phyloP scores from a whole-genome alignment of 169 alveolate genomes.

The Babesia sp. region DNA sequence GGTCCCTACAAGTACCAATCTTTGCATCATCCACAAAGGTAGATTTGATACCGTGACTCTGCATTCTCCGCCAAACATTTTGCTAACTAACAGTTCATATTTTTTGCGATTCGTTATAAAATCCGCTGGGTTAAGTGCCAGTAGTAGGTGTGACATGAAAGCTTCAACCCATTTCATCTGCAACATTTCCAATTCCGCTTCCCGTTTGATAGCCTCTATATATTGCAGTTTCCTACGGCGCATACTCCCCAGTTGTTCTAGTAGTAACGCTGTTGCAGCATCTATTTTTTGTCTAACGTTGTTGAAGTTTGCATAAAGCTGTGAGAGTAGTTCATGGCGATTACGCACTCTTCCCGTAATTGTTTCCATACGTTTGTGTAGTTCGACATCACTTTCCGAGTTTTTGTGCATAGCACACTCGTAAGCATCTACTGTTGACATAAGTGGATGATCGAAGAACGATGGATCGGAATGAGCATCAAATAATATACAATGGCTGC shows the following conservation, averaged over 20 bases:
- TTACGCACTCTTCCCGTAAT: slow-evolving; percentile 73
- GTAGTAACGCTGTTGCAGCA: slow-evolving; percentile 71
- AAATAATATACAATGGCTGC: slow-evolving; percentile 83
- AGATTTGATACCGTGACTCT: slow-evolving; percentile 21
- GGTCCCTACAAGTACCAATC: slow-evolving; percentile 50
- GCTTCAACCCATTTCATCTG: slow-evolving; percentile 87
- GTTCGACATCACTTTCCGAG: slow-evolving; percentile 78
- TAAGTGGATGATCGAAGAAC: slow-evolving; percentile 84
- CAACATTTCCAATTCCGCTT: slow-evolving; percentile 78
- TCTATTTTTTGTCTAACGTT: slow-evolving; percentile 81
- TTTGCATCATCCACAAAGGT: slow-evolving; percentile 63
- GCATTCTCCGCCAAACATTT: slow-evolving; percentile 54
- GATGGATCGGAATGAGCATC: slow-evolving; percentile 85
- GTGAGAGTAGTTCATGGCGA: slow-evolving; percentile 79
- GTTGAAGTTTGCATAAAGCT: slow-evolving; percentile 80
- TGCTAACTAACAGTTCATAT: slow-evolving; percentile 48
- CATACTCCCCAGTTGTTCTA: slow-evolving; percentile 74
- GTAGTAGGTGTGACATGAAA: slow-evolving; percentile 53
- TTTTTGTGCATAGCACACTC: slow-evolving; percentile 74
- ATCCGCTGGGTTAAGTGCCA: slow-evolving; percentile 62
- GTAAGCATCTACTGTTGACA: slow-evolving; percentile 86
- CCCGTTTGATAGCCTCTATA: slow-evolving; percentile 81
- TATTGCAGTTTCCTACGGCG: slow-evolving; percentile 75
- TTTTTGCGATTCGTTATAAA: slow-evolving; percentile 39
- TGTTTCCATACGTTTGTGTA: slow-evolving; percentile 70